Evolutionary conservation across 2,329 filamentous ascomycete genomes (phyloP).

Genomic region (Fusarium nisikadoi): DNA sequence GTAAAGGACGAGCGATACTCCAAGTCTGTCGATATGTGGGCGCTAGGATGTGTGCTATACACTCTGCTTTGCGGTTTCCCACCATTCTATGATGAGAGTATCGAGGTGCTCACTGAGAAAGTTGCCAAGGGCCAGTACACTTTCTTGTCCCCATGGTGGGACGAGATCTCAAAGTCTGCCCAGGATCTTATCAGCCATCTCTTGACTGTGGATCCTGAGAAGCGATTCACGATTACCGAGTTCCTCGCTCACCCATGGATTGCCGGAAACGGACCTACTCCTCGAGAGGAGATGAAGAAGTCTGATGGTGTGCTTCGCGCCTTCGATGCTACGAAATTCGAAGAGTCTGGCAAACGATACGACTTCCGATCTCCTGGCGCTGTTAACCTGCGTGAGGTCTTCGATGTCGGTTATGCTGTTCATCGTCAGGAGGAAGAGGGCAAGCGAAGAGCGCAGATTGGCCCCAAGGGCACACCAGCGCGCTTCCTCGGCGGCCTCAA

Average conservation of each 20-base stretch:
- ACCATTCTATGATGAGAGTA: constrained; percentile 98
- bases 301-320: constrained; percentile 58
- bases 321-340: constrained; percentile 66
- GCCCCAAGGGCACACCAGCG: constrained; percentile 73
- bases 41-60: constrained; percentile 94
- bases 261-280: constrained; percentile 68
- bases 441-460: constrained; percentile 87
- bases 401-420: constrained; percentile 97
- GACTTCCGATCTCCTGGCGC: constrained; percentile 97
- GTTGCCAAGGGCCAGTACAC: constrained; percentile 97
- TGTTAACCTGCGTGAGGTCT: constrained; percentile 95
- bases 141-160: constrained; percentile 99
- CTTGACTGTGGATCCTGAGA: constrained; percentile 92
- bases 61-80: constrained; percentile 97
- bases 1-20: constrained; percentile 99
- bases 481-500: constrained; percentile 71
- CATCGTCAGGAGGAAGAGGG: constrained; percentile 96
- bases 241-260: constrained; percentile 98
- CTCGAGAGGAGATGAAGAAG: constrained; percentile 68
- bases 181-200: constrained; percentile 95
- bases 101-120: constrained; percentile 96
- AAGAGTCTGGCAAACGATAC: constrained; percentile 73
- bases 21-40: constrained; percentile 99
- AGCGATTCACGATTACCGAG: constrained; percentile 91
- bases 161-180: constrained; percentile 94